Percentiles rank a stretch among this genome's conserved stretches.
Conservation (phyloP, 768 basidiomycete genomes). For the Coprinopsis strossmayeri region DNA sequence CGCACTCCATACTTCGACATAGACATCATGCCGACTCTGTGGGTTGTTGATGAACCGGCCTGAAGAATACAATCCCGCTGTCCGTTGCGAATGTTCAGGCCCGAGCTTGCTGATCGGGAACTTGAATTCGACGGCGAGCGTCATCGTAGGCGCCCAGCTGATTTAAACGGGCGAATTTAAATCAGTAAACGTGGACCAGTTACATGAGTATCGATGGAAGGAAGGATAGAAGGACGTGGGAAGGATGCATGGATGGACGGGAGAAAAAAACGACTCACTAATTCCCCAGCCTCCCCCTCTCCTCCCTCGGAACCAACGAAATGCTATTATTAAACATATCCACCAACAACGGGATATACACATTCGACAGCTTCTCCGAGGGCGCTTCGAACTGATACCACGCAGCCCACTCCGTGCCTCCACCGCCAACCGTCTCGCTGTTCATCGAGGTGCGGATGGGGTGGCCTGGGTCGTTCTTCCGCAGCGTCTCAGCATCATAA, state of each 20-base stretch:
- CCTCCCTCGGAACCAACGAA: constrained; percentile 40
- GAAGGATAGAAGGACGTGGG: constrained; percentile 17
- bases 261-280: too few species aligned
- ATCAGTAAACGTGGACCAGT: too few species aligned
- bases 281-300: constrained; percentile 27
- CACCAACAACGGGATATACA: constrained; percentile 49
- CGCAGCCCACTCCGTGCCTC: constrained; percentile 50
- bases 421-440: constrained; percentile 39
- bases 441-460: constrained; percentile 31
- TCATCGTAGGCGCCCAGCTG: constrained; percentile 57
- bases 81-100: constrained; percentile 42
- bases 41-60: constrained; percentile 49
- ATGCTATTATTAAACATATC: constrained; percentile 47
- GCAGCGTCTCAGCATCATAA: constrained; percentile 32
- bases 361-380: constrained; percentile 37
- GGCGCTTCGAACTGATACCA: constrained; percentile 45
- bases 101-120: constrained; percentile 30
- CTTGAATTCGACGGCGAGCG: constrained; percentile 58
- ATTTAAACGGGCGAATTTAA: too few species aligned
- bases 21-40: constrained; percentile 49
- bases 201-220: too few species aligned
- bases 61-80: constrained; percentile 51
- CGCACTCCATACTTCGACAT: constrained; percentile 63
- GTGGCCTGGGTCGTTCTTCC: constrained; percentile 32
- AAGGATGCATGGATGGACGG: too few species aligned